A percentile compares a stretch with the other conserved stretches of the same genome.
phyloP scores from a whole-genome alignment of 352 stramenopile species.

The Pythium rhizo-oryzae region DNA sequence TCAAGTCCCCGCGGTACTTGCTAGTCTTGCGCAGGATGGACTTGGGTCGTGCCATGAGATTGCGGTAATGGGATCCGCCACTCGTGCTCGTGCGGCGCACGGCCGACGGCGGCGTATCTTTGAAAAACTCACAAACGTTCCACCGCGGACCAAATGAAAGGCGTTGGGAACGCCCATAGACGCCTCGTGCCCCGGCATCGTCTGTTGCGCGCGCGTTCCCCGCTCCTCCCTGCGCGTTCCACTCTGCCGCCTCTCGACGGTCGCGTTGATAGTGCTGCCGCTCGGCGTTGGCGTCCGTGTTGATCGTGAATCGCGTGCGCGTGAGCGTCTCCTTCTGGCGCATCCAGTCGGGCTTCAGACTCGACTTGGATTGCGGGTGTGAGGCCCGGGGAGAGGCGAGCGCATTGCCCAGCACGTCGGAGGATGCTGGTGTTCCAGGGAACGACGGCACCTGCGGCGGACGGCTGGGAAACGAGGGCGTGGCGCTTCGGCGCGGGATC shows the following conservation, averaged over 20 bases:
- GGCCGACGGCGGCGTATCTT: conserved; percentile 36
- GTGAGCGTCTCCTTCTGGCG: conserved; percentile 58
- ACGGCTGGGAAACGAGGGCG: background rate
- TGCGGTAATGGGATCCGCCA: background rate
- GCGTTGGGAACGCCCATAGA: conserved; percentile 59
- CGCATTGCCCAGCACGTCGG: conserved; percentile 14
- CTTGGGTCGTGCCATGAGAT: background rate
- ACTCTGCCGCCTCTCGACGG: conserved; percentile 27
- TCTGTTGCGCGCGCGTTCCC: conserved; percentile 7
- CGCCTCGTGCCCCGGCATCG: conserved; percentile 39
- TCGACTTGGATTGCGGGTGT: conserved; percentile 23
- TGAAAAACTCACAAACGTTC: conserved; percentile 56
- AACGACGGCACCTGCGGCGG: conserved; percentile 16
- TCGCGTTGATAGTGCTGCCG: conserved; percentile 47
- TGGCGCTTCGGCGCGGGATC: conserved; percentile 7
- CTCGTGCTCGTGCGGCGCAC: conserved; percentile 30
- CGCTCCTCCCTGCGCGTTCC: background rate
- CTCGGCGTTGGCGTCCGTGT: conserved; percentile 53
- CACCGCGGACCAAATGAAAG: conserved; percentile 67
- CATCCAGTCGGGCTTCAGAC: conserved; percentile 78
- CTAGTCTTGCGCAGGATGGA: conserved; percentile 57
- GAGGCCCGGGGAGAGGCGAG: background rate
- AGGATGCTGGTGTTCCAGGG: no score
- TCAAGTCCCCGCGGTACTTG: conserved; percentile 54
- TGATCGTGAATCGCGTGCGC: conserved; percentile 65